Evolutionary conservation across 169 alveolate species (phyloP), one percentile per base, ranked within the genome.

Genomic region (Eimeria maxima): DNA sequence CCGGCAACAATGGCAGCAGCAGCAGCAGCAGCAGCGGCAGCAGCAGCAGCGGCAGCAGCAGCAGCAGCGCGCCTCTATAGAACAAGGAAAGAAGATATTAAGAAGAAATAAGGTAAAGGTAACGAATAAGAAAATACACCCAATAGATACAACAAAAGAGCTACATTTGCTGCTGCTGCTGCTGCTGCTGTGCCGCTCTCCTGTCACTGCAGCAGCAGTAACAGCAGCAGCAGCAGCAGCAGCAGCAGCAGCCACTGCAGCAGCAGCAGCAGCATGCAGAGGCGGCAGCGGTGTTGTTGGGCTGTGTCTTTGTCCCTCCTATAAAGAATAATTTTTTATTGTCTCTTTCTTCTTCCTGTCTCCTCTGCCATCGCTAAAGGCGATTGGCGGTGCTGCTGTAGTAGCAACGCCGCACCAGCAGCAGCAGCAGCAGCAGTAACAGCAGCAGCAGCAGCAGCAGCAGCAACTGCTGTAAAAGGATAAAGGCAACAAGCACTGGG

Each of bases 1-100:
- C 20, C 84, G 0, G 84, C 84, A 42, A 18, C 42, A 29, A 18
- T 10, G 47, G 84, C 50, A 38, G 84, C 50, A n/a, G 84, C 84
- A 10, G 50, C 84, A 7, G 84, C 84, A 73, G 84, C 84, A 73
- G 84, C 84, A 73, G 55, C 84, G 29, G 55, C 44, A 27, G 50
- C 84, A 67, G 78, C 44, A 22, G 16, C 4, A 27, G 78, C 78
- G 6, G 27, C 57, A 7, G 5, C 57, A 65, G 74, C 74, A 14
- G 74, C n/a, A 65, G 74, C 74, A 18, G 74, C 74, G 74, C 69
- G 4, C 4, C 69, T 57, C 69, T 57, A 22, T 57, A 57, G 69
- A 57, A 57, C 22, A 22, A 57, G 27, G 27, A 22, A 57, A 57
- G 69, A 57, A 57, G 69, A 22, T 22, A 57, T 18, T 22, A 14